These are phyloP conservation scores for Hysterium pulicare DNA, from an alignment of 2,329 filamentous ascomycete species.

Conservation along the genomic window DNA sequence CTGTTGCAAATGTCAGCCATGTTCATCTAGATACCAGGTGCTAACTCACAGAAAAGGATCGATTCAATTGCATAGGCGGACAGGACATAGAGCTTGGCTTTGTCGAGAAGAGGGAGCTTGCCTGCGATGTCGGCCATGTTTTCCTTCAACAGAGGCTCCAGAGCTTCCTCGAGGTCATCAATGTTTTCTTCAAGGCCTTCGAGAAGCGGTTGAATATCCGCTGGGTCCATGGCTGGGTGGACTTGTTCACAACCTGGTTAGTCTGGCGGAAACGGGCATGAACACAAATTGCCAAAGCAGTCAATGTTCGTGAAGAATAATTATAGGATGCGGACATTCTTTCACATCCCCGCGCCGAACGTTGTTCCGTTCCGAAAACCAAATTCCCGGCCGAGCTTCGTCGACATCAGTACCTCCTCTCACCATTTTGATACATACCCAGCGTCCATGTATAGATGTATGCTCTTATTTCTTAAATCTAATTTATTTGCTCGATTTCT, in stretches of 20 bases:
- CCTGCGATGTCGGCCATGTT: conserved; percentile 65
- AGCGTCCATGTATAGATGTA: not conserved
- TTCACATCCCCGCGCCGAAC: not conserved
- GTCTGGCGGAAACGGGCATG: no score
- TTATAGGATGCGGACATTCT: no score
- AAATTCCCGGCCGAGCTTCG: not conserved
- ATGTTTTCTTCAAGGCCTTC: conserved; percentile 74
- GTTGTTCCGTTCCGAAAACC: not conserved
- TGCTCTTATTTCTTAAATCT: not conserved
- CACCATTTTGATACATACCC: no score
- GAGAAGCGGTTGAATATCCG: conserved; percentile 64
- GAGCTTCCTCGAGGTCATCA: conserved; percentile 69
- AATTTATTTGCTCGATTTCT: conserved; percentile 4
- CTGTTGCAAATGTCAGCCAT: conserved; percentile 39
- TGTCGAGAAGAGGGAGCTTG: conserved; percentile 87
- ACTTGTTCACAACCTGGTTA: no score
- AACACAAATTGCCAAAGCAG: no score
- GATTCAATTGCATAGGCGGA: conserved; percentile 88
- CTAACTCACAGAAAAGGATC: conserved; percentile 65
- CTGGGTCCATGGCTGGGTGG: conserved; percentile 46
- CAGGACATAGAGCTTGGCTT: conserved; percentile 89
- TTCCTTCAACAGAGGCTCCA: conserved; percentile 69
- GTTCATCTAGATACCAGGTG: conserved; percentile 40
- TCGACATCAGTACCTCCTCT: not conserved
- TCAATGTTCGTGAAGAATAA: no score